Base-by-base conservation (phyloP, 768 basidiomycete species). In the Amanita rimosa region DNA sequence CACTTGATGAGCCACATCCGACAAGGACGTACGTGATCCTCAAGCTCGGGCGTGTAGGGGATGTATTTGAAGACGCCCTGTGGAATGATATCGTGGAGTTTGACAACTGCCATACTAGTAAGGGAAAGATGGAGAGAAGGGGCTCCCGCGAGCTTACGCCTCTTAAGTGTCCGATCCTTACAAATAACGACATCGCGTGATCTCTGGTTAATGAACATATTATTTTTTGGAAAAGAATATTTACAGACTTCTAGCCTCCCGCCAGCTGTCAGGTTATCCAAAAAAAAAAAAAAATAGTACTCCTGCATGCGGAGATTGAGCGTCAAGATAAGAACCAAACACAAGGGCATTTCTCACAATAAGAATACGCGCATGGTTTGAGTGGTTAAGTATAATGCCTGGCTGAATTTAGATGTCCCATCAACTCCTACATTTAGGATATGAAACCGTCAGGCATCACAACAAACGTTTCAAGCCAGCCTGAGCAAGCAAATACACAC, bases 1-100 rank as follows among this genome's bases (percentile, higher is more conserved):
- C 6, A 42, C 17, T 3, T 5, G 2, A 44, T 42, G 47, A 35
- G 43, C 29, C 51, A 16, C 46, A 33, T 53, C 5, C 24, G 26
- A 21, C 45, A 43, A 46, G 2, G 14, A 71, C 77, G 53, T 49
- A 80, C 76, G 53, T 69, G 67, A 61, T 79, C 67, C 24, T 82
- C 84, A 50, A 86, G 76, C 59, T 73, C 80, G 13, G 77, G 69
- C 0, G 71, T 61, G 60, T 78, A 85, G 5, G 80, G 76, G 49
- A 90, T 64, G 57, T 82, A 74, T 13, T 59, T 64, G 60, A 71
- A 68, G n/a, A 58, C 63, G 22, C 62, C 65, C 44, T 65, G 58
- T n/a, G 68, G 66, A 50, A 71, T 65, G 16, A 56, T 62, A 47
- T 70, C 66, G 39, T 66, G 67, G 31, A 67, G 61, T 55, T 66